Evolutionary conservation across 495 filamentous ascomycete genomes (phyloP).

Genomic region (Aspergillus bridgeri): DNA sequence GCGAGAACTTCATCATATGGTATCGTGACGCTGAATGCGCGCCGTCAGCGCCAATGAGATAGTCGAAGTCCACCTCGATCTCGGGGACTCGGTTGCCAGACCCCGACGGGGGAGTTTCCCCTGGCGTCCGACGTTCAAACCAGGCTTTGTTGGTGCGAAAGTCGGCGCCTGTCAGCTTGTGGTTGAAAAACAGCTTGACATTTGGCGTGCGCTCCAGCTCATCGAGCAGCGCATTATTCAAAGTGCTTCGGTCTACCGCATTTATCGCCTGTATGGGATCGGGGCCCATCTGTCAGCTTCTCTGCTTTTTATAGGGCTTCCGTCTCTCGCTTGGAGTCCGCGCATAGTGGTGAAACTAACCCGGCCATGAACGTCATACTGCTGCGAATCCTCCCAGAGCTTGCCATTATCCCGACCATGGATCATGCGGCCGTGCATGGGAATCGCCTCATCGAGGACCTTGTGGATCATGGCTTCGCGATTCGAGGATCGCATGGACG

Average conservation of each 20-base stretch:
- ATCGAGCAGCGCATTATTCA: slow-evolving; percentile 86
- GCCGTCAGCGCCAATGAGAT: slow-evolving; percentile 93
- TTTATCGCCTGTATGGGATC: slow-evolving; percentile 47
- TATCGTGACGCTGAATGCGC: slow-evolving; percentile 87
- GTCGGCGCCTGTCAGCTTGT: slow-evolving; percentile 86
- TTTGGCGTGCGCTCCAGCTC: slow-evolving; percentile 78
- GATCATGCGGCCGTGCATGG: slow-evolving; percentile 97
- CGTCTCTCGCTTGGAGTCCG: neutral
- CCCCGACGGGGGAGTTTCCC: slow-evolving; percentile 30
- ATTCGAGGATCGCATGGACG: slow-evolving; percentile 68
- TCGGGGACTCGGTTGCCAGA: slow-evolving; percentile 45
- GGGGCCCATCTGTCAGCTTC: neutral
- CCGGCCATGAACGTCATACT: slow-evolving; percentile 85
- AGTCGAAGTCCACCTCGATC: slow-evolving; percentile 79
- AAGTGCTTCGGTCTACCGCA: slow-evolving; percentile 68
- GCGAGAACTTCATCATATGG: slow-evolving; percentile 89
- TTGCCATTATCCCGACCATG: slow-evolving; percentile 68
- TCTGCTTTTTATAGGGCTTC: neutral
- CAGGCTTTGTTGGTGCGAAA: slow-evolving; percentile 75
- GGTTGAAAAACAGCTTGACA: slow-evolving; percentile 85
- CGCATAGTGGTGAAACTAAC: slow-evolving; percentile 44
- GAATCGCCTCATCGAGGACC: slow-evolving; percentile 73
- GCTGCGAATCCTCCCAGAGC: slow-evolving; percentile 73
- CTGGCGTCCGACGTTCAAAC: slow-evolving; percentile 62
- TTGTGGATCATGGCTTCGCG: slow-evolving; percentile 64